A percentile compares a stretch with the other conserved stretches of the same genome.
Conservation (phyloP, 257 asterid species). For the Nicotiana attenuata region DNA sequence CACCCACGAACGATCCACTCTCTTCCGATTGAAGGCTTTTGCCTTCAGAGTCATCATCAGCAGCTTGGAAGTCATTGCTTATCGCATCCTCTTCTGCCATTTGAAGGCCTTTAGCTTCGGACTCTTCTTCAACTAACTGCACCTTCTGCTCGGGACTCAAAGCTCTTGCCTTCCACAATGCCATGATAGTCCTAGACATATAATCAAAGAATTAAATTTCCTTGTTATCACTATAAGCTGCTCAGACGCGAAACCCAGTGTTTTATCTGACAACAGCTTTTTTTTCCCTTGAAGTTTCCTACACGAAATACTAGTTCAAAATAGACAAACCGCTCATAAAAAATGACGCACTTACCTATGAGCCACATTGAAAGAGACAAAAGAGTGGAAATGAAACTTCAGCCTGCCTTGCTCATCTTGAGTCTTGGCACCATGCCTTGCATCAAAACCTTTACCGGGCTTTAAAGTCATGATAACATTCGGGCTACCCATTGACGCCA, state of each 20-base stretch:
- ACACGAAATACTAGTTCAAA: neutral
- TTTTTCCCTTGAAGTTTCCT: neutral
- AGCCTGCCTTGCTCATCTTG: slow-evolving; percentile 89
- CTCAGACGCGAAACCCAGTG: neutral
- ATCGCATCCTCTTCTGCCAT: slow-evolving; percentile 62
- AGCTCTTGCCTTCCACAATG: slow-evolving; percentile 89
- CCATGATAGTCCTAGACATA: slow-evolving; percentile 78
- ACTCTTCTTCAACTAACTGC: slow-evolving; percentile 72
- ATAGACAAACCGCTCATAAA: neutral
- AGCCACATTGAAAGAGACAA: slow-evolving; percentile 87
- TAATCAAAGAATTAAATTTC: neutral
- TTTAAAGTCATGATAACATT: slow-evolving; percentile 67
- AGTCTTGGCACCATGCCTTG: slow-evolving; percentile 90
- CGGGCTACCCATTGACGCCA: slow-evolving; percentile 98
- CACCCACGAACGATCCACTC: slow-evolving; percentile 58
- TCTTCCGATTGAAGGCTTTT: slow-evolving; percentile 63
- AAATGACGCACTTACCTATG: slow-evolving; percentile 44
- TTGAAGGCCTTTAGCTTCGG: slow-evolving; percentile 54
- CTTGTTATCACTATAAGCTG: neutral
- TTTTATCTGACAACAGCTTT: neutral
- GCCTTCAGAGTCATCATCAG: slow-evolving; percentile 68
- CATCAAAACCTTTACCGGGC: slow-evolving; percentile 86
- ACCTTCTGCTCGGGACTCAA: slow-evolving; percentile 95
- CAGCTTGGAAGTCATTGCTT: slow-evolving; percentile 36
- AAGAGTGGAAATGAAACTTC: slow-evolving; percentile 88